Base-by-base conservation (phyloP, 495 filamentous ascomycete genomes). In the Hypomontagnella submonticulosa region DNA sequence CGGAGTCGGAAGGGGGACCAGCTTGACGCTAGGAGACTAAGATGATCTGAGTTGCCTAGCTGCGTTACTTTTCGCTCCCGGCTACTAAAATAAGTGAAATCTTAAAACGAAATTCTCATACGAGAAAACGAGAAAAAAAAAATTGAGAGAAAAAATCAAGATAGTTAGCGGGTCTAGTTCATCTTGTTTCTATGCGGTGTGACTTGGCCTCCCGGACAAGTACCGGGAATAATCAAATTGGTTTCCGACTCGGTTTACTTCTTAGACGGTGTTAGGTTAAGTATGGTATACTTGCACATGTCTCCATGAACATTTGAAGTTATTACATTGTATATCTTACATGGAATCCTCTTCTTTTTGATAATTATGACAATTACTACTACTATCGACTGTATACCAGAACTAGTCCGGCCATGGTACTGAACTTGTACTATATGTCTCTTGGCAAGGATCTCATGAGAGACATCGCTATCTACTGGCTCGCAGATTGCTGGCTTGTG, bases 141-240 rank as follows among this genome's bases (percentile, higher is more conserved):
- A 34, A n/a, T n/a, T n/a, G n/a, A n/a, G n/a, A 10, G n/a, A 36
- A 12, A 47, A 40, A 48, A 54, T 44, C 27, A 33, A 44, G 30
- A 42, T 49, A 23, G 32, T 19, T 34, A 10, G 36, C 50, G 23
- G 19, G 38, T 54, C 18, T 47, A 27, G 46, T 52, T 49, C 33
- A 34, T 44, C 30, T n/a, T n/a, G n/a, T n/a, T n/a, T 43, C 15
- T 42, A 66, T 56, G 63, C 56, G 43, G 63, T 56, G 63, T 61
- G 57, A 67, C 46, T 61, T 50, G 19, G 37, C 16, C 30, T 56
- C 9, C 55, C 36, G 50, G 46, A 3, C 19, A 12, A 56, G 37
- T 8, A 60, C 38, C 63, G 63, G 63, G 61, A 57, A 56, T 66
- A 38, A 43, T 50, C 40, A 9, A 23, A 41, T 15, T 37, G 4